Evolutionary conservation across 495 filamentous ascomycete species (phyloP), one percentile per base, ranked within the genome.

Genomic region (Penicillium maclennaniae): DNA sequence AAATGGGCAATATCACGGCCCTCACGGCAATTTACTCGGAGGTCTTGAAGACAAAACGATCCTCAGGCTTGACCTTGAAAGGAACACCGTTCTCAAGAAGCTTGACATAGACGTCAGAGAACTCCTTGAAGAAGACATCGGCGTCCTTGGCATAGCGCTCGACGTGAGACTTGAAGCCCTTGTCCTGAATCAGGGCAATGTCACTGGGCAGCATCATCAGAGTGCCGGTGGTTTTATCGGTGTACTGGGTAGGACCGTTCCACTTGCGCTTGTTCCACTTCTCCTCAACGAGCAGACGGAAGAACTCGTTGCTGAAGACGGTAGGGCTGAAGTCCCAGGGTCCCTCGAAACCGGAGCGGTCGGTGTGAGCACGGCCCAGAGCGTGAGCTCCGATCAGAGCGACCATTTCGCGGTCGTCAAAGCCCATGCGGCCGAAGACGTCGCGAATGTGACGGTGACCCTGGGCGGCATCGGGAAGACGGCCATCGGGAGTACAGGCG

Each of bases 171-270:
- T 79, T 84, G 83, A 97, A 96, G 45, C 73, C 77, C 79, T 92
- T 89, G 75, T 98, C 93, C 75, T 91, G 85, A 69, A 93, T 70
- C 44, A 98, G 72, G 31, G 84, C 89, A 73, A 95, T 84, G 66
- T 98, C 93, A 51, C 90, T 85, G 51, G 93, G 93, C 63, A 98
- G 76, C 93, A 98, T 98, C 93, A 98, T 98, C 60, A 98, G 75
- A 43, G 80, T 80, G 79, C 91, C 88, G 60, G 84, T 91, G 65
- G 73, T 79, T 72, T 86, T 84, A 75, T 98, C 93, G 71, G 91
- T 81, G 70, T 82, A 92, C 80, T 95, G 81, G 64, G 78, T 79
- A 34, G 91, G 91, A 17, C 93, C 93, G 66, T 92, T 83, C 93
- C 93, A 97, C 84, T 96, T 96, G 75, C 82, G 84, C 76, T 79